Conservation (phyloP, 176 grass and related monocot species). For the Triticum turgidum region DNA sequence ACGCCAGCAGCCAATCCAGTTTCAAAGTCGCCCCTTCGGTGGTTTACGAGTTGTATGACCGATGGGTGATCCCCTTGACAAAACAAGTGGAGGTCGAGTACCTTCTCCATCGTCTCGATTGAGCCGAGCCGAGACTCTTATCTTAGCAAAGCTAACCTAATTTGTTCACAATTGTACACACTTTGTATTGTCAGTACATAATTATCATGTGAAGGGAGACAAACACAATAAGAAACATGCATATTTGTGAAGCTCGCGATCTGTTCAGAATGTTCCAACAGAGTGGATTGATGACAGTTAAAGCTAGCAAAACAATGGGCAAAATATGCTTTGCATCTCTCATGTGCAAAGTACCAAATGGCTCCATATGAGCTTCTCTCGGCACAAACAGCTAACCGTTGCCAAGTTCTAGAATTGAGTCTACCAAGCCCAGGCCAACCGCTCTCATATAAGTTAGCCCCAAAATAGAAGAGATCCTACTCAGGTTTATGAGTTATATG, state of each 20-base stretch:
- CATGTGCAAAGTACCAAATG: neutral
- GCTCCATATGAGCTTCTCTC: neutral
- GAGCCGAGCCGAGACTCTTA: conserved; percentile 10
- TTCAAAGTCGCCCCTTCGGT: conserved; percentile 69
- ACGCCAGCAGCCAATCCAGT: conserved; percentile 13
- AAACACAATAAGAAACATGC: neutral
- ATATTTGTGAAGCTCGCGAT: neutral
- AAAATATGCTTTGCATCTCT: neutral
- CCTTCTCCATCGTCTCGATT: conserved; percentile 78
- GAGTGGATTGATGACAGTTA: neutral
- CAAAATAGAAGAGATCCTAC: conserved; percentile 9
- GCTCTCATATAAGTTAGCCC: neutral
- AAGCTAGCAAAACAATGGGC: neutral
- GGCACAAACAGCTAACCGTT: neutral
- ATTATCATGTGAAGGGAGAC: neutral
- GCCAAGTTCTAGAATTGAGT: neutral
- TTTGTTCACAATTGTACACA: conserved; percentile 9
- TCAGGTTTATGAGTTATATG: neutral
- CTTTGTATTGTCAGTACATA: neutral
- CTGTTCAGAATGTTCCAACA: neutral
- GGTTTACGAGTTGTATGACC: conserved; percentile 58
- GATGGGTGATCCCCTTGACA: conserved; percentile 87
- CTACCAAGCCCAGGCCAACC: neutral
- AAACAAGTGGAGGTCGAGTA: conserved; percentile 84
- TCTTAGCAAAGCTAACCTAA: conserved; percentile 15